Evolutionary conservation across 1,284 basidiomycete species (phyloP).

Genomic region (Cutaneotrichosporon sp.): DNA sequence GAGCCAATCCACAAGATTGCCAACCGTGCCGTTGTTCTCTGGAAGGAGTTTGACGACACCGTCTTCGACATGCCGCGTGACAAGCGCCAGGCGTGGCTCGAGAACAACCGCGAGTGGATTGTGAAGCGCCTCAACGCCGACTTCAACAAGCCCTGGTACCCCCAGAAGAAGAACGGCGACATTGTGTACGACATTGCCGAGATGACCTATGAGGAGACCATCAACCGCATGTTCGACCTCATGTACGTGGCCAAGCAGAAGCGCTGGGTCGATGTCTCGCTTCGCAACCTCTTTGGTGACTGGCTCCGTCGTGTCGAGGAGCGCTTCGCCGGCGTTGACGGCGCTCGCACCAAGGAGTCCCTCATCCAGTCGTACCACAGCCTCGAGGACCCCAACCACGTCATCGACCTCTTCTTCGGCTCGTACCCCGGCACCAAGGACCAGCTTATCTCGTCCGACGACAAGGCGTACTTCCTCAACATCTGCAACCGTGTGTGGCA

Average conservation of each 20-base stretch:
- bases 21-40: slow-evolving; percentile 91
- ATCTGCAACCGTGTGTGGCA: slow-evolving; percentile 93
- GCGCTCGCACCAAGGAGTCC: slow-evolving; percentile 70
- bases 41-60: slow-evolving; percentile 97
- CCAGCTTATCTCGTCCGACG: slow-evolving; percentile 91
- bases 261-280: slow-evolving; percentile 91
- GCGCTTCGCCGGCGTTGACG: slow-evolving; percentile 90
- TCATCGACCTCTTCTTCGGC: slow-evolving; percentile 80
- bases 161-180: slow-evolving; percentile 84
- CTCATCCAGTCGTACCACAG: slow-evolving; percentile 83
- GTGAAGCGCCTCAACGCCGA: slow-evolving; percentile 91
- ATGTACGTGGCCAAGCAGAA: slow-evolving; percentile 90
- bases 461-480: slow-evolving; percentile 91
- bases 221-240: slow-evolving; percentile 82
- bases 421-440: slow-evolving; percentile 76
- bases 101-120: slow-evolving; percentile 81
- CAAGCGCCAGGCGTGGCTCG: slow-evolving; percentile 86
- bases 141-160: slow-evolving; percentile 97
- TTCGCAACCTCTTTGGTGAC: slow-evolving; percentile 93
- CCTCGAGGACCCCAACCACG: slow-evolving; percentile 76
- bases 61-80: slow-evolving; percentile 94
- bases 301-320: slow-evolving; percentile 97
- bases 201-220: slow-evolving; percentile 98
- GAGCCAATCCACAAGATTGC: slow-evolving; percentile 99
- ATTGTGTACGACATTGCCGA: slow-evolving; percentile 84